These are phyloP conservation scores for Magnusiomyces sp. DNA, from an alignment of 1,139 yeast species.

Conservation along the genomic window DNA sequence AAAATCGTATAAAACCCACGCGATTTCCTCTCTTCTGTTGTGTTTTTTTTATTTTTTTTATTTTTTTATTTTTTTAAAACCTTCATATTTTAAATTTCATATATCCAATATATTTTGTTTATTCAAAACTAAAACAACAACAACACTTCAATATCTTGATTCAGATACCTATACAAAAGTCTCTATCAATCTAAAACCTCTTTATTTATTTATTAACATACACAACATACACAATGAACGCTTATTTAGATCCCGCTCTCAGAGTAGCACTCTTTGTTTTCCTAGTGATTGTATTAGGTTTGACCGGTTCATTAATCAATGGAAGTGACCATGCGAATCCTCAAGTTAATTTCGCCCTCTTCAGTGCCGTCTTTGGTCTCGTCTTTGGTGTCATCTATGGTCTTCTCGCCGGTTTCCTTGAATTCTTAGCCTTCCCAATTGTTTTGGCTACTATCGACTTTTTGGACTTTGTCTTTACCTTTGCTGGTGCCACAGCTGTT, in stretches of 20 bases:
- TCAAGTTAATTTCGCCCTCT: constrained; percentile 80
- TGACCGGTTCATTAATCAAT: constrained; percentile 78
- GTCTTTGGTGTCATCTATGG: constrained; percentile 78
- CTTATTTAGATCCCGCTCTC: constrained; percentile 55
- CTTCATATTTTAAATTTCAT: not conserved
- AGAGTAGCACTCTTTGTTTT: constrained; percentile 68
- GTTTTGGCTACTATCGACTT: constrained; percentile 68
- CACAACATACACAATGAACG: constrained; percentile 36
- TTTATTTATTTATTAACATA: not conserved
- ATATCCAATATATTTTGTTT: not conserved
- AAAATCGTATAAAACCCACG: not conserved
- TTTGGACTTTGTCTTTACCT: constrained; percentile 82
- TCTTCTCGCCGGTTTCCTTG: constrained; percentile 64
- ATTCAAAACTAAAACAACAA: not conserved
- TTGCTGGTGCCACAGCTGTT: constrained; percentile 89
- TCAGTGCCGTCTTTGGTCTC: constrained; percentile 79
- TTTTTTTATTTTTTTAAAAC: not conserved
- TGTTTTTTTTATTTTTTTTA: too few relatives aligned
- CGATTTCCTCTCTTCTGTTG: not conserved
- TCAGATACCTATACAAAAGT: too few relatives aligned
- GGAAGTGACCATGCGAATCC: constrained; percentile 50
- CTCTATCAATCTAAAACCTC: too few relatives aligned
- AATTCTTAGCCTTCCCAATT: constrained; percentile 81
- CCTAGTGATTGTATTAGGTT: constrained; percentile 70
- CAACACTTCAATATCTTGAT: not conserved